These are phyloP conservation scores for Sclerotinia trifoliorum DNA, from an alignment of 2,329 filamentous ascomycete species.

Conservation along the genomic window DNA sequence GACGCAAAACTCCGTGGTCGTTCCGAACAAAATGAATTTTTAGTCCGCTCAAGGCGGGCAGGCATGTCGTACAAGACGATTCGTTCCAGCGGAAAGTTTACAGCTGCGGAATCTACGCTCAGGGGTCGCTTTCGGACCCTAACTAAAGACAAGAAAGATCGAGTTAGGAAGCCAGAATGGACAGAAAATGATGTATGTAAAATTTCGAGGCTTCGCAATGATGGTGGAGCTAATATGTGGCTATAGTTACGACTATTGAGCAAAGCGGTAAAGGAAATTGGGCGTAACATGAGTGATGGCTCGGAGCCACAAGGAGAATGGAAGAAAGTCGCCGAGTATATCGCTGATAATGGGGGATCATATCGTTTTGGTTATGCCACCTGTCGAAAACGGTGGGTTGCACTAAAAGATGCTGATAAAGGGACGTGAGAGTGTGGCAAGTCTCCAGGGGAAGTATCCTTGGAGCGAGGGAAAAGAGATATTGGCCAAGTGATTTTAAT, in stretches of 20 bases:
- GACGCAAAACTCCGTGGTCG: not conserved
- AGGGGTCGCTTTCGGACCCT: constrained; percentile 65
- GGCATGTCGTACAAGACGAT: constrained; percentile 68
- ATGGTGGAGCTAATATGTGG: constrained; percentile 17
- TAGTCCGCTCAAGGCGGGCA: constrained; percentile 53
- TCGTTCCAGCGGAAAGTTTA: constrained; percentile 52
- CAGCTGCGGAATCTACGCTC: constrained; percentile 69
- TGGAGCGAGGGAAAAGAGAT: not conserved
- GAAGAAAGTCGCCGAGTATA: constrained; percentile 57
- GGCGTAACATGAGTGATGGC: constrained; percentile 14
- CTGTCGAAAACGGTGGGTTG: constrained; percentile 58
- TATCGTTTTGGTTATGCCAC: constrained; percentile 61
- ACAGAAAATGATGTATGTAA: constrained; percentile 59
- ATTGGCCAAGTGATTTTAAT: not conserved
- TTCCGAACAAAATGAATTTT: constrained; percentile 46
- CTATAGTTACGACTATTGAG: constrained; percentile 47
- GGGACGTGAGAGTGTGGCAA: not conserved
- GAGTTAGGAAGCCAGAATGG: constrained; percentile 68
- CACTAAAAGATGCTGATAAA: constrained; percentile 34
- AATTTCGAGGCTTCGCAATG: not conserved
- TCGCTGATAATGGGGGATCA: constrained; percentile 51
- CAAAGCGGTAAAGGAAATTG: constrained; percentile 45
- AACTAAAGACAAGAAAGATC: constrained; percentile 60
- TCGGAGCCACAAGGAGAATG: constrained; percentile 49
- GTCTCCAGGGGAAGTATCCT: not conserved